Conservation (phyloP, 768 basidiomycete genomes). For the Kwoniella sp. region DNA sequence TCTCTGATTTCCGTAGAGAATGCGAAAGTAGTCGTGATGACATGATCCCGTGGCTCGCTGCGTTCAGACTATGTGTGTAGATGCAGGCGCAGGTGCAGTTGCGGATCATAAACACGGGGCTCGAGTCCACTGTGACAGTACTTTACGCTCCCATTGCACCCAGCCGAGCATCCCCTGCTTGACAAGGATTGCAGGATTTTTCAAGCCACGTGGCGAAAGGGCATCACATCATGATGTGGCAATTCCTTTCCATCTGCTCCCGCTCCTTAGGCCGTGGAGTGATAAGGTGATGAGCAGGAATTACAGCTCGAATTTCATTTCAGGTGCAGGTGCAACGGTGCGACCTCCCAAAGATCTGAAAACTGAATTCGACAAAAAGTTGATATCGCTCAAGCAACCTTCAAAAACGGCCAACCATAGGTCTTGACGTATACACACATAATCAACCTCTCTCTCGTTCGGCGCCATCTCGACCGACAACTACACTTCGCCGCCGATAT, state of each 20-base stretch:
- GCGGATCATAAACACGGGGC: too few species aligned
- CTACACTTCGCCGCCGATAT: too few species aligned
- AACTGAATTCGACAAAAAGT: not conserved
- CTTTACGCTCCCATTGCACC: too few species aligned
- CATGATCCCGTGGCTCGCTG: slow-evolving; percentile 25
- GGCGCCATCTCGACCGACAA: too few species aligned
- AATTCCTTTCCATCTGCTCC: not conserved
- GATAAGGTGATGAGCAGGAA: not conserved
- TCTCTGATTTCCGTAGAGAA: slow-evolving; percentile 1
- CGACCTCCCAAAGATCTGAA: not conserved
- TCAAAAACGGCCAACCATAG: too few species aligned
- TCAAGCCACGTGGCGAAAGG: not conserved
- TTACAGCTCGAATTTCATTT: not conserved
- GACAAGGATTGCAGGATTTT: not conserved
- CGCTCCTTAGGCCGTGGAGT: not conserved
- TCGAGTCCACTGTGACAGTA: too few species aligned
- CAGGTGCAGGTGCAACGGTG: not conserved
- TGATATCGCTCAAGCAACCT: not conserved
- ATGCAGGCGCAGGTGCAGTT: not conserved
- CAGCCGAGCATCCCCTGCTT: too few species aligned
- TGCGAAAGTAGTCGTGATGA: slow-evolving; percentile 8
- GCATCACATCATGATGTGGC: too few species aligned
- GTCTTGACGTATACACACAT: too few species aligned
- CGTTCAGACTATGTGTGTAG: not conserved
- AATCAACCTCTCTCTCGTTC: too few species aligned